Base-by-base conservation (phyloP, 2,329 filamentous ascomycete species). In the Cyphellophora europaea region DNA sequence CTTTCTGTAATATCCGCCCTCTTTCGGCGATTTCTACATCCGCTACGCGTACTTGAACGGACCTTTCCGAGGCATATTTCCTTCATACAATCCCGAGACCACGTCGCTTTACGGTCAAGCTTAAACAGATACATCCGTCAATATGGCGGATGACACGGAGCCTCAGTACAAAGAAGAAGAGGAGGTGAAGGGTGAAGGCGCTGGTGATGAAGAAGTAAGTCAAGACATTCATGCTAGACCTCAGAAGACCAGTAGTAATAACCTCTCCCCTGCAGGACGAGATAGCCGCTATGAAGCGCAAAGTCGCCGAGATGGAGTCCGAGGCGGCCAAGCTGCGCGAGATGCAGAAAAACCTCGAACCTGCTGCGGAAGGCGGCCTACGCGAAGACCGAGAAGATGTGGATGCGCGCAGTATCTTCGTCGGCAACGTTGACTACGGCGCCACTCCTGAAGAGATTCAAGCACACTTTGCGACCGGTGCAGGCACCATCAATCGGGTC, bases 371-470 rank as follows among this genome's bases (percentile, higher is more conserved):
- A 3, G 21, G 25, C 5, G 19, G 27, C 18, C 15, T n/a, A 4
- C 13, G 19, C 13, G 91, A 96, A 57, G 87, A 88, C 66, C 93
- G 93, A 63, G 88, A 95, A 59, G 93, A 95, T 49, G 79, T 98
- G 40, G 91, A 98, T 63, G 80, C 80, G 48, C 80, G 91, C 53
- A 95, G 87, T 64, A 87, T 98, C 61, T 98, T 98, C 58, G 91
- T 98, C 29, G 91, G 91, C 49, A 98, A 98, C 52, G 91, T 98
- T 48, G 91, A 98, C 63, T 98, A 98, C 62, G 88, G 85, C 43
- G 88, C 89, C 14, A 93, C 87, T 17, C 91, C 91, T 2, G 91
- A 98, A 64, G 91, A 98, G 67, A 91, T 98, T 40, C 91, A 98
- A 67, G 85, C 87, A 40, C 91, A 98, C 57, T 98, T 98, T 66